Conservation (phyloP, 2,329 filamentous ascomycete species). For the Fusarium sp. region DNA sequence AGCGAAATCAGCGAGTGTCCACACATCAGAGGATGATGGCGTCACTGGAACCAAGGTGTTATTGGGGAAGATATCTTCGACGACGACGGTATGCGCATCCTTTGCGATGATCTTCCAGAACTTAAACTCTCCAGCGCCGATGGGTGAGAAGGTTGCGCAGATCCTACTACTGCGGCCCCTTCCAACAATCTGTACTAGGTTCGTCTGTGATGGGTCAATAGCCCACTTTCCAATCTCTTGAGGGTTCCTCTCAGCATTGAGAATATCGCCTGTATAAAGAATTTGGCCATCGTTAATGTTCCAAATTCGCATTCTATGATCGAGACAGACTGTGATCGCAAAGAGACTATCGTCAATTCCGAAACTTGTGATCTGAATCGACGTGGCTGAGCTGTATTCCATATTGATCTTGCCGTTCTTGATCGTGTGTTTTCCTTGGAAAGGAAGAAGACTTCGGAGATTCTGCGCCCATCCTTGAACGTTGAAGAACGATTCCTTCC, state of each 20-base stretch:
- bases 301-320: constrained; percentile 91
- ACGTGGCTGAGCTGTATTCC: constrained; percentile 74
- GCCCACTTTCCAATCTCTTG: constrained; percentile 78
- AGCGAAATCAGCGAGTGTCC: constrained; percentile 82
- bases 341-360: constrained; percentile 62
- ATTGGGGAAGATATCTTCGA: constrained; percentile 77
- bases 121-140: constrained; percentile 90
- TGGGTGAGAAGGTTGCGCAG: constrained; percentile 86
- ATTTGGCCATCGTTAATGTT: constrained; percentile 84
- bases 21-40: constrained; percentile 77
- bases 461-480: constrained; percentile 77
- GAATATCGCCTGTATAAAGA: constrained; percentile 78
- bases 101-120: constrained; percentile 83
- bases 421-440: constrained; percentile 71
- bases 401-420: constrained; percentile 71
- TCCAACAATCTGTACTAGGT: constrained; percentile 78
- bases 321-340: constrained; percentile 84
- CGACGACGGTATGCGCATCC: constrained; percentile 69
- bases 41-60: constrained; percentile 70
- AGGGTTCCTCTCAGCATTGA: constrained; percentile 72
- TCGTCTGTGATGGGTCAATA: constrained; percentile 81
- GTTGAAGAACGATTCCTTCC: constrained; percentile 79
- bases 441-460: constrained; percentile 72
- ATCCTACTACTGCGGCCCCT: constrained; percentile 61
- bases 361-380: constrained; percentile 64